phyloP scores from a whole-genome alignment of 2,329 filamentous ascomycete species.

The Metarhizium rileyi region DNA sequence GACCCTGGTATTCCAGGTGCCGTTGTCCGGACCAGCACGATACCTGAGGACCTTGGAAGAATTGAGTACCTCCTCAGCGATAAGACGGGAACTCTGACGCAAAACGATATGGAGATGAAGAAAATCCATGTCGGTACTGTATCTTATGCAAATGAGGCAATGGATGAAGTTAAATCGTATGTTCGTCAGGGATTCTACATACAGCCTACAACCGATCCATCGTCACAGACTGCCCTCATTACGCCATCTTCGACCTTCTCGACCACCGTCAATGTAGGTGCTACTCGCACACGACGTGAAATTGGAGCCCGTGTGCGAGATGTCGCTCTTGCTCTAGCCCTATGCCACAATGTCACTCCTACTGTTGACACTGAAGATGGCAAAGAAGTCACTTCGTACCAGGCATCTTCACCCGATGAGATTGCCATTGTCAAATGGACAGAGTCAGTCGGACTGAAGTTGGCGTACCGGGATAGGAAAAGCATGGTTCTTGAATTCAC shows the following conservation, averaged over 20 bases:
- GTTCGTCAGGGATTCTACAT: constrained; percentile 72
- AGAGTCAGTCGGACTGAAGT: constrained; percentile 77
- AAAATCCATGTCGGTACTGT: constrained; percentile 98
- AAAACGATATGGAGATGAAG: constrained; percentile 98
- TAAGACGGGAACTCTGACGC: constrained; percentile 95
- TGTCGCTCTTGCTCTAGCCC: constrained; percentile 79
- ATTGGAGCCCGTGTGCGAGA: constrained; percentile 91
- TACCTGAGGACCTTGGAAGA: constrained; percentile 88
- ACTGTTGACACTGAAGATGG: constrained; percentile 70
- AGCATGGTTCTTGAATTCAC: constrained; percentile 74
- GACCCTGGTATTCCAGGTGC: constrained; percentile 86
- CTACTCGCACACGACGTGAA: constrained; percentile 80
- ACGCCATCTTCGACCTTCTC: constrained; percentile 67
- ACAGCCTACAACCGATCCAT: constrained; percentile 33
- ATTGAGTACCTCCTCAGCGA: constrained; percentile 96
- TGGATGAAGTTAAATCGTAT: constrained; percentile 90
- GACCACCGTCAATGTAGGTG: constrained; percentile 47
- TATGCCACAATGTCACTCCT: constrained; percentile 96
- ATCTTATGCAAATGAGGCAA: constrained; percentile 95
- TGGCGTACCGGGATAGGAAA: constrained; percentile 78
- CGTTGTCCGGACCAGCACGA: constrained; percentile 91
- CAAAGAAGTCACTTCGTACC: constrained; percentile 70
- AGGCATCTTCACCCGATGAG: constrained; percentile 94
- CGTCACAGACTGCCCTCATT: constrained; percentile 45
- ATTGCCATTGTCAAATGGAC: constrained; percentile 97